Conservation (phyloP, 1,139 yeast species). For the Martiniozyma asiatica region DNA sequence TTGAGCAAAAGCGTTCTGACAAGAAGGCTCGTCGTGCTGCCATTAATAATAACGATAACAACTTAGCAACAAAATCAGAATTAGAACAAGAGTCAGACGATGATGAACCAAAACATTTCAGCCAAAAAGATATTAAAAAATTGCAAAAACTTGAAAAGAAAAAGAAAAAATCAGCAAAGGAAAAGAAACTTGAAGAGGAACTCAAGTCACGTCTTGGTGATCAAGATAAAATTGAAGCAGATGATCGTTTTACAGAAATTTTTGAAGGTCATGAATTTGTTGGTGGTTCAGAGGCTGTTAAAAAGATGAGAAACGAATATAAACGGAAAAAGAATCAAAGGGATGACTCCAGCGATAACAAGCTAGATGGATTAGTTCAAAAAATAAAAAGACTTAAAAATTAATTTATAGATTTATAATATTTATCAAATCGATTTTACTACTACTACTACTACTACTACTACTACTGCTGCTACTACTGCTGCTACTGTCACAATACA, state of each 20-base stretch:
- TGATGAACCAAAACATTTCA: constrained; percentile 53
- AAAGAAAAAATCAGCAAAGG: constrained; percentile 34
- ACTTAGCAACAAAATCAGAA: constrained; percentile 7
- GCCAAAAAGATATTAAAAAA: constrained; percentile 65
- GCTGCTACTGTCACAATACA: too few relatives aligned
- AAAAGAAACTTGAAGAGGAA: constrained; percentile 34
- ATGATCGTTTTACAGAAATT: constrained; percentile 79
- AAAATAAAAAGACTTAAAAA: too few relatives aligned
- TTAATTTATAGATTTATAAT: too few relatives aligned
- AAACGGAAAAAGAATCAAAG: too few relatives aligned
- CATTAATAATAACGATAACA: constrained; percentile 14
- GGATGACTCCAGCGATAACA: too few relatives aligned
- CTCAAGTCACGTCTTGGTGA: constrained; percentile 25
- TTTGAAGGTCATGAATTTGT: constrained; percentile 73
- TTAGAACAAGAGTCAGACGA: constrained; percentile 19
- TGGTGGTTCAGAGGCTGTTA: constrained; percentile 35
- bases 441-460: too few relatives aligned
- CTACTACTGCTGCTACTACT: too few relatives aligned
- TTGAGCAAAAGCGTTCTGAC: constrained; percentile 24
- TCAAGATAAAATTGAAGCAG: constrained; percentile 44
- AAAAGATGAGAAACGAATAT: constrained; percentile 37
- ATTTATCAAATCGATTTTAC: too few relatives aligned
- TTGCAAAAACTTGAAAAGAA: constrained; percentile 55
- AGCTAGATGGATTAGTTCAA: too few relatives aligned
- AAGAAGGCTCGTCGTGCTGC: constrained; percentile 15